phyloP scores from a whole-genome alignment of 352 stramenopile species.

The Globisporangium acanthophoron region DNA sequence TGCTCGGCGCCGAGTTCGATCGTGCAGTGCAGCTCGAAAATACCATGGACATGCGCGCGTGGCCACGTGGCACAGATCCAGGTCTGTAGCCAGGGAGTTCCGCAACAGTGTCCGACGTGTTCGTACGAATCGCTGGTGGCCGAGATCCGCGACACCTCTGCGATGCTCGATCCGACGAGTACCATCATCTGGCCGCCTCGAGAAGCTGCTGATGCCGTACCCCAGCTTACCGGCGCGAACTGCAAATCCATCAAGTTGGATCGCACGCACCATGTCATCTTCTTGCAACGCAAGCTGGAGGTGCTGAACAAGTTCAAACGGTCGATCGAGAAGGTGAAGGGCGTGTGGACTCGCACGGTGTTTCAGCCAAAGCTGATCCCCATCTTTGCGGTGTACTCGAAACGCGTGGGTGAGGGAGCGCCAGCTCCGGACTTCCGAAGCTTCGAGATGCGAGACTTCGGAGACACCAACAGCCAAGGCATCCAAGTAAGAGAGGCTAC shows the following conservation, averaged over 20 bases:
- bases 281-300: slow-evolving; percentile 37
- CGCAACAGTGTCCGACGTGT: slow-evolving; percentile 44
- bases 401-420: neutral
- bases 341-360: slow-evolving; percentile 34
- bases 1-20: slow-evolving; percentile 12
- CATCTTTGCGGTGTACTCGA: slow-evolving; percentile 15
- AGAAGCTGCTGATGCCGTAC: slow-evolving; percentile 4
- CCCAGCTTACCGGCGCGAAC: neutral
- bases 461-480: slow-evolving; percentile 15
- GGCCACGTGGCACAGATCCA: slow-evolving; percentile 33
- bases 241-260: slow-evolving; percentile 19
- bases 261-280: slow-evolving; percentile 22
- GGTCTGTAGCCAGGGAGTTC: slow-evolving; percentile 46
- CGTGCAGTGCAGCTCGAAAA: slow-evolving; percentile 33
- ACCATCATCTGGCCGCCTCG: slow-evolving; percentile 5
- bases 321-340: slow-evolving; percentile 22
- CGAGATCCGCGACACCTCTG: slow-evolving; percentile 17
- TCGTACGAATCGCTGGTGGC: slow-evolving; percentile 24
- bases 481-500: slow-evolving; percentile 42
- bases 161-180: neutral
- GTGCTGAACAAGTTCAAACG: slow-evolving; percentile 38
- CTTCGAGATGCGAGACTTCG: slow-evolving; percentile 39
- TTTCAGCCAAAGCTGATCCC: slow-evolving; percentile 35
- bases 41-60: slow-evolving; percentile 31
- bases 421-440: slow-evolving; percentile 15